Evolutionary conservation across 2,329 filamentous ascomycete genomes (phyloP).

Genomic region (Exophiala alcalophila): DNA sequence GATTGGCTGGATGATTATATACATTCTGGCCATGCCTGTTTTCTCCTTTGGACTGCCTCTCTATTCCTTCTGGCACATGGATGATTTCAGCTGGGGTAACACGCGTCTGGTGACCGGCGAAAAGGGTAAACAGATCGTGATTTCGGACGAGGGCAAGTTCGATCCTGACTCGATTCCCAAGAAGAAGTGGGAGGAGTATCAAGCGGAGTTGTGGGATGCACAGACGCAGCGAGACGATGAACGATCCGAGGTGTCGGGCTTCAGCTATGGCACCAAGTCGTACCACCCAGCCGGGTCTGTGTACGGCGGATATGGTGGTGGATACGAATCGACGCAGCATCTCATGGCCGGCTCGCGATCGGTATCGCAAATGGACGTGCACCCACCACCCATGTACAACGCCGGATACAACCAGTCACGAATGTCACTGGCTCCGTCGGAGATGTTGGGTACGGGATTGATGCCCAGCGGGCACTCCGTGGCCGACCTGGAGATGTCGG

Average conservation of each 20-base stretch:
- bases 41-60: conserved; percentile 88
- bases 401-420: conserved; percentile 56
- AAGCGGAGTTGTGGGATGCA: conserved; percentile 94
- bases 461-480: conserved; percentile 59
- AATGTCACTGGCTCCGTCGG: conserved; percentile 76
- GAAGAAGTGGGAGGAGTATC: conserved; percentile 99
- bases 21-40: conserved; percentile 84
- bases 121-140: conserved; percentile 83
- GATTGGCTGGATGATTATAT: conserved; percentile 99
- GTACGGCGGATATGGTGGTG: conserved; percentile 66
- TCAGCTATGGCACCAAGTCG: conserved; percentile 88
- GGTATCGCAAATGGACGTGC: conserved; percentile 59
- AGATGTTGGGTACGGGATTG: conserved; percentile 68
- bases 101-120: conserved; percentile 96
- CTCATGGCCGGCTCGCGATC: conserved; percentile 57
- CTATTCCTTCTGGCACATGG: conserved; percentile 99
- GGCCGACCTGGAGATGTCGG: conserved; percentile 72
- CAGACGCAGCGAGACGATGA: conserved; percentile 79
- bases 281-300: conserved; percentile 63
- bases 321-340: conserved; percentile 26
- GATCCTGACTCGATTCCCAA: conserved; percentile 87
- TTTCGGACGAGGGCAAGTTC: conserved; percentile 97
- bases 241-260: conserved; percentile 84
- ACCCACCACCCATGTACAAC: conserved; percentile 41
- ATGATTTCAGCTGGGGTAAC: conserved; percentile 99